These are phyloP conservation scores for Zygoascus hellenicus DNA, from an alignment of 1,139 yeast genomes.

Conservation along the genomic window DNA sequence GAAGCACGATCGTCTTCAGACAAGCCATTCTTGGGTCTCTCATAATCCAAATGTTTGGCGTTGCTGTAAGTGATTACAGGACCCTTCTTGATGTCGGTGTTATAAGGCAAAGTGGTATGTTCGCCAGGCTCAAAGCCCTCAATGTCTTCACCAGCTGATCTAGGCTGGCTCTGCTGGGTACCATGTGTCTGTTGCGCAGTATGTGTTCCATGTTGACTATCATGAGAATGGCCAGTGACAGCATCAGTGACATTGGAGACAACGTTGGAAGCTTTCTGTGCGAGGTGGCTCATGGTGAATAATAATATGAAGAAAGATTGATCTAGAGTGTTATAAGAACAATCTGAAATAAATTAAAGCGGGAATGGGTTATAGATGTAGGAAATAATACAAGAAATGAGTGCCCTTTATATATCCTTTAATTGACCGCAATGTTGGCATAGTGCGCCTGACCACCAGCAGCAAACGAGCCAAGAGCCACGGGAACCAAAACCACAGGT, in stretches of 20 bases:
- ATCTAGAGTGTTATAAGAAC: no score
- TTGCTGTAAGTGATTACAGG: slow-evolving; percentile 9
- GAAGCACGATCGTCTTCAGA: not conserved
- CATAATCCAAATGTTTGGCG: slow-evolving; percentile 5
- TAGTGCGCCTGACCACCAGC: no score
- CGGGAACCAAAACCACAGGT: no score
- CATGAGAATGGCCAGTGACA: not conserved
- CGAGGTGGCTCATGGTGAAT: not conserved
- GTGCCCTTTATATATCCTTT: no score
- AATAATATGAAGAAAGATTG: not conserved
- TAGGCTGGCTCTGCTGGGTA: no score
- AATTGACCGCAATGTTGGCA: no score
- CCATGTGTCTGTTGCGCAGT: not conserved
- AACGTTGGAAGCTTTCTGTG: not conserved
- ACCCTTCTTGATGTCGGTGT: slow-evolving; percentile 10
- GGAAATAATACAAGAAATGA: no score
- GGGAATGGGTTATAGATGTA: no score
- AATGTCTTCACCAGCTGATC: no score
- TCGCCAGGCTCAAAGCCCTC: not conserved
- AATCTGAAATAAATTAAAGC: no score
- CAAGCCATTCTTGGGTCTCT: slow-evolving; percentile 1
- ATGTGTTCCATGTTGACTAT: not conserved
- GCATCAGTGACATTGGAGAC: slow-evolving; percentile 2
- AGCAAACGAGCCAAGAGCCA: no score
- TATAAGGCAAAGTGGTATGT: slow-evolving; percentile 11